phyloP scores from a whole-genome alignment of 2,329 filamentous ascomycete genomes.

The Coniella lustricola region DNA sequence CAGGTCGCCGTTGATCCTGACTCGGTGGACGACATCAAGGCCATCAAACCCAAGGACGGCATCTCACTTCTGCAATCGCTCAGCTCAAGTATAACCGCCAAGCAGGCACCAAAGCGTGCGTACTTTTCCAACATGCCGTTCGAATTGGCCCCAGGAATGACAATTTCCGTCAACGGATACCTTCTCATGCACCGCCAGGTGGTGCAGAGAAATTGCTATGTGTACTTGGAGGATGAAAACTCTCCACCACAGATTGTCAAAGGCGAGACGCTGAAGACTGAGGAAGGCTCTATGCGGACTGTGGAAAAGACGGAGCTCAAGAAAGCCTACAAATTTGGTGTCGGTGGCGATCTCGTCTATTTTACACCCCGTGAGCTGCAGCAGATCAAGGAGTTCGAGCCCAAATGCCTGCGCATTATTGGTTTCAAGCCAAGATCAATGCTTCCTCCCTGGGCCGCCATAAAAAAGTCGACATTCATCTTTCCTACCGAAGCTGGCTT shows the following conservation, averaged over 20 bases:
- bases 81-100: slow-evolving; percentile 83
- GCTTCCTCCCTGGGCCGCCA: slow-evolving; percentile 76
- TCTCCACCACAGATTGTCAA: slow-evolving; percentile 75
- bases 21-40: slow-evolving; percentile 48
- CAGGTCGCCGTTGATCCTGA: slow-evolving; percentile 56
- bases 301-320: slow-evolving; percentile 77
- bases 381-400: slow-evolving; percentile 69
- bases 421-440: slow-evolving; percentile 80
- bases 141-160: slow-evolving; percentile 76
- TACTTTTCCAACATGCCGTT: slow-evolving; percentile 82
- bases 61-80: slow-evolving; percentile 73
- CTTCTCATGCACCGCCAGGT: slow-evolving; percentile 80
- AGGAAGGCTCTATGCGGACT: slow-evolving; percentile 68
- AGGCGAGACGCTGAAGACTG: slow-evolving; percentile 65
- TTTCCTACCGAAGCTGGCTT: slow-evolving; percentile 89
- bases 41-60: slow-evolving; percentile 65
- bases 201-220: slow-evolving; percentile 74
- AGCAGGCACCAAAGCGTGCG: slow-evolving; percentile 76
- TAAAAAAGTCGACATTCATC: slow-evolving; percentile 83
- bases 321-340: slow-evolving; percentile 94
- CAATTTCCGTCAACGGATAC: slow-evolving; percentile 89
- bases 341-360: slow-evolving; percentile 79
- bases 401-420: slow-evolving; percentile 77
- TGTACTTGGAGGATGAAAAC: slow-evolving; percentile 66
- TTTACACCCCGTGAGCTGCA: slow-evolving; percentile 83